Base-by-base conservation (phyloP, 176 grass and related monocot genomes). In the Eragrostis nindensis region DNA sequence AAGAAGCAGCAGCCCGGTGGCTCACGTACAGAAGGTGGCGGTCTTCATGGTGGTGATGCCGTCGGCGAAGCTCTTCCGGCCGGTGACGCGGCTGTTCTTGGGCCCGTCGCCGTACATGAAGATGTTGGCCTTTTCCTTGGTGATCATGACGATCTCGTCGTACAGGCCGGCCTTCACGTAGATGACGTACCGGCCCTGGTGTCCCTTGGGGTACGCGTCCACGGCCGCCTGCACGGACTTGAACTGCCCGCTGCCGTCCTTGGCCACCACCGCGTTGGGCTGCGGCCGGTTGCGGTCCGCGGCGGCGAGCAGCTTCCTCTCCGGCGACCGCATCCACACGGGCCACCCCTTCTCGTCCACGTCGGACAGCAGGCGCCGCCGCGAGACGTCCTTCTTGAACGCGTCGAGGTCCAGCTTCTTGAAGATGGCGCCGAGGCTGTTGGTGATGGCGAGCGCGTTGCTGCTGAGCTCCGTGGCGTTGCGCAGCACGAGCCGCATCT, bases 81-180 rank as follows among this genome's bases (percentile, higher is more conserved):
- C 93, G 2, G 87, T 87, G 47, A 95, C 78, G 24, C 87, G 90
- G 76, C 69, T 85, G 1, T 32, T 16, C 66, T 95, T 89, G 74
- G 85, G 71, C 8, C 93, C 93, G 56, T 95, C 93, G 63, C 92
- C 95, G 73, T 95, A 98, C 86, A 98, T 98, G 90, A 86, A 85
- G 74, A 98, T 43, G 70, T 95, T 92, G 0, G 19, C 32, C 90
- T 87, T 98, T 21, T 89, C 83, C 86, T 86, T 91, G 55, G 83
- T 22, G 12, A 98, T 10, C 66, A 81, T 32, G 13, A 98, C 90
- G 36, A 84, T 93, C 86, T 98, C 95, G 9, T 92, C 43, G 77
- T 98, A 98, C 14, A 87, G 0, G 2, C 92, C 95, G 19, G 88
- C 57, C 95, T 98, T 98, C 11, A 98, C 90, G 85, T 98, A 95